Conservation (phyloP, 78 protist genomes). For the Mastigamoeba balamuthi region DNA sequence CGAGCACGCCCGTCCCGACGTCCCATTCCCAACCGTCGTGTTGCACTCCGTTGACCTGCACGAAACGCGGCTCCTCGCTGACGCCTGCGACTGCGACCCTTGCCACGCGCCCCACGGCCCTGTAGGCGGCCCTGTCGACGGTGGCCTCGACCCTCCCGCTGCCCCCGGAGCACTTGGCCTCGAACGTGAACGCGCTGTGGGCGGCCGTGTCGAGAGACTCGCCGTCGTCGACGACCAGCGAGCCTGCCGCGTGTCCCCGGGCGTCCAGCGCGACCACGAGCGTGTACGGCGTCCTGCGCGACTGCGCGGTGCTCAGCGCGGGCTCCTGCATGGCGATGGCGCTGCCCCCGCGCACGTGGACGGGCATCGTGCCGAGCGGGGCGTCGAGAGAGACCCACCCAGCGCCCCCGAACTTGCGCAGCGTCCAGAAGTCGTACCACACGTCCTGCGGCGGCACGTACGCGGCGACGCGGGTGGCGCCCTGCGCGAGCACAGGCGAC, state of each 20-base stretch:
- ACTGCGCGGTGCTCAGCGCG: neutral
- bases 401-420: neutral
- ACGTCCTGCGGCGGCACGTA: neutral
- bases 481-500: conserved; percentile 6
- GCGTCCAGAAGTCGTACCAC: conserved; percentile 3
- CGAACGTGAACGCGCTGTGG: too few species aligned
- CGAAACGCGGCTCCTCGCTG: too few species aligned
- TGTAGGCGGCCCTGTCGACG: too few species aligned
- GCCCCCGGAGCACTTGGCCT: too few species aligned
- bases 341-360: neutral
- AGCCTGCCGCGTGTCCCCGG: neutral
- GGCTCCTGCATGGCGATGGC: neutral
- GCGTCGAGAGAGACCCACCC: neutral
- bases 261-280: neutral
- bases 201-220: too few species aligned
- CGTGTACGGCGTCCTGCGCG: neutral
- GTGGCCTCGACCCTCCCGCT: too few species aligned
- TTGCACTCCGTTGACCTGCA: too few species aligned
- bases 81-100: too few species aligned
- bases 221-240: conserved; percentile 6
- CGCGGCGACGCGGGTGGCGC: neutral
- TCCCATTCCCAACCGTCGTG: too few species aligned
- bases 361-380: neutral
- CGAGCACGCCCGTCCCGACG: too few species aligned
- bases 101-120: too few species aligned